Conservation (phyloP, 352 stramenopile species). For the Aphanomyces cochlioides region DNA sequence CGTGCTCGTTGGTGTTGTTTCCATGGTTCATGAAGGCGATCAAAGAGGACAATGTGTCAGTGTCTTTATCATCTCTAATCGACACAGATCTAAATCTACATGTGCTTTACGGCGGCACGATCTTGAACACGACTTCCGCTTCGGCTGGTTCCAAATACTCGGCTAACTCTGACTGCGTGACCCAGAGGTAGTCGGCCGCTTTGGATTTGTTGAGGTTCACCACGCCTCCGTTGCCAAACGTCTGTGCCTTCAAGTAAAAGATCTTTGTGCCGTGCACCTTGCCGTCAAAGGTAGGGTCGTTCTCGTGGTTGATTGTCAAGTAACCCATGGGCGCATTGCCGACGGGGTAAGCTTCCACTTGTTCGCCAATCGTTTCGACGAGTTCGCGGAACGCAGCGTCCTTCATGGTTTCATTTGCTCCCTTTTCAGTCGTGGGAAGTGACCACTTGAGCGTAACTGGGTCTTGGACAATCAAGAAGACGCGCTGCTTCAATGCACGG, state of each 20-base stretch:
- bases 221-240: constrained; percentile 50
- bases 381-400: constrained; percentile 69
- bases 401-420: constrained; percentile 69
- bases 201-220: constrained; percentile 49
- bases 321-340: constrained; percentile 76
- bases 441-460: constrained; percentile 69
- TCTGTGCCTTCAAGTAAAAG: constrained; percentile 85
- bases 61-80: background rate
- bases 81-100: background rate
- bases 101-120: constrained; percentile 54
- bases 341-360: constrained; percentile 51
- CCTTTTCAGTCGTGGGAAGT: constrained; percentile 64
- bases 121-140: constrained; percentile 70
- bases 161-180: constrained; percentile 63
- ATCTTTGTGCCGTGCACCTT: constrained; percentile 78
- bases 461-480: constrained; percentile 76
- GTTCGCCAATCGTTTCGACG: constrained; percentile 40
- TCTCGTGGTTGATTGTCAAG: constrained; percentile 62
- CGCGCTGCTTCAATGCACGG: constrained; percentile 69
- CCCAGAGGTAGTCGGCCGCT: constrained; percentile 74
- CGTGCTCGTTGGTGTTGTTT: too few species aligned
- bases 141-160: constrained; percentile 74
- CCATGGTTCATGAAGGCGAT: too few species aligned
- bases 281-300: constrained; percentile 33
- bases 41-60: background rate